Evolutionary conservation across 2,329 filamentous ascomycete species (phyloP), one percentile per base, ranked within the genome.

Genomic region (Ramularia endophylla): DNA sequence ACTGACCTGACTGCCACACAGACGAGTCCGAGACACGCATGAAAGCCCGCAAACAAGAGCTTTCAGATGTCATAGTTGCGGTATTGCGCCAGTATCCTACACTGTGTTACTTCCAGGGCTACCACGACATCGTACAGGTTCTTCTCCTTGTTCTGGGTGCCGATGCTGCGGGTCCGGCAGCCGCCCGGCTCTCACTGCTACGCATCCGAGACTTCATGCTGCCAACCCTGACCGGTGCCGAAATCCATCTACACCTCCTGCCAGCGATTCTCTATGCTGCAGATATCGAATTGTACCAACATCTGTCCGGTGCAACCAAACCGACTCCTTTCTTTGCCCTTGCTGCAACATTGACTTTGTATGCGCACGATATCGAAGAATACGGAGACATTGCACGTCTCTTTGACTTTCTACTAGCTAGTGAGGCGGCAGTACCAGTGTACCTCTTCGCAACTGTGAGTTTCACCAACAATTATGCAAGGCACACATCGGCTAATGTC

Each of bases 141-240:
- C 75, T 98, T 45, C 77, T 97, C 29, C 76, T 98, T 11, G 89
- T 95, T 8, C 73, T 98, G 3, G 82, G 83, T 0, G 68, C 78
- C 8, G 58, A 72, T 16, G 62, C 72, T 40, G 81, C 85, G 12
- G 71, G 75, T 13, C 64, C 72, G 5, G 79, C 83, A 12, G 78
- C 94, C 22, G 75, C 85, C 25, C 83, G 85, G n/a, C 79, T 98
- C 44, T 95, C 89, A 3, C 73, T 89, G 22, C 76, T 97, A 32
- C 84, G 88, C 39, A 95, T 98, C 60, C 81, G 92, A 48, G 92
- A 98, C 67, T 98, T 95, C 64, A 95, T 98, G 92, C 79, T 98
- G 8, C 89, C 90, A 7, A 87, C 80, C 29, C 78, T 98, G 32
- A 72, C 78, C 11, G 87, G 88, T 3, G 87, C 89, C 16, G 72